phyloP scores from a whole-genome alignment of 345 rosid genomes.

The Euphorbia peplus region DNA sequence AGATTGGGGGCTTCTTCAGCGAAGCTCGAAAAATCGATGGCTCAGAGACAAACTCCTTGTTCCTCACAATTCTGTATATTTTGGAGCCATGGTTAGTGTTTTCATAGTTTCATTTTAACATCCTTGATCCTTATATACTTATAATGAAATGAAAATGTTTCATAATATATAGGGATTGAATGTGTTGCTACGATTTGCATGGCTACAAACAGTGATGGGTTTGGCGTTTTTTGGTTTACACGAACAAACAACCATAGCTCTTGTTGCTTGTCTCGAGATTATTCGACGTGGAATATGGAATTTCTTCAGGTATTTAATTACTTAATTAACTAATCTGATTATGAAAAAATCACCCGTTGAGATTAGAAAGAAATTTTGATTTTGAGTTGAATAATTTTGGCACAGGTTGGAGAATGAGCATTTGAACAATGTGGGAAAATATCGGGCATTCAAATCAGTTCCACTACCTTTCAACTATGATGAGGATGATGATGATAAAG shows the following conservation, averaged over 20 bases:
- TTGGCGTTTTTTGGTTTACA: conserved; percentile 34
- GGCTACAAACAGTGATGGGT: conserved; percentile 61
- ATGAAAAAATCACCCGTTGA: too few species aligned
- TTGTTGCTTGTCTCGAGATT: conserved; percentile 63
- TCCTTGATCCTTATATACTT: too few species aligned
- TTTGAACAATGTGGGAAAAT: conserved; percentile 66
- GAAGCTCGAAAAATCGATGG: conserved; percentile 46
- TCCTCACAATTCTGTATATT: conserved; percentile 46
- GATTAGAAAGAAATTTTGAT: too few species aligned
- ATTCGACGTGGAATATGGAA: conserved; percentile 75
- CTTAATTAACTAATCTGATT: too few species aligned
- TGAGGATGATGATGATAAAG: conserved; percentile 49
- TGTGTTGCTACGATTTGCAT: conserved; percentile 55
- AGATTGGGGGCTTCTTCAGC: conserved; percentile 73
- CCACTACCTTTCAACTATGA: conserved; percentile 67
- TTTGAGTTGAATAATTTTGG: not conserved
- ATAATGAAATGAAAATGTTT: too few species aligned
- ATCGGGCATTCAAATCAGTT: conserved; percentile 68
- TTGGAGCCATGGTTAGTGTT: conserved; percentile 47
- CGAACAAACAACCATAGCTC: conserved; percentile 33
- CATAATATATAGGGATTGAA: conserved; percentile 42
- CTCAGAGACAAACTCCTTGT: conserved; percentile 69
- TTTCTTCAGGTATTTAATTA: conserved; percentile 59
- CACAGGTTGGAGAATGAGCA: conserved; percentile 74
- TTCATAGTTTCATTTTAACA: too few species aligned